Evolutionary conservation across 208 protist species (phyloP), one percentile per base, ranked within the genome.

Genomic region (Trypanosoma rangeli): DNA sequence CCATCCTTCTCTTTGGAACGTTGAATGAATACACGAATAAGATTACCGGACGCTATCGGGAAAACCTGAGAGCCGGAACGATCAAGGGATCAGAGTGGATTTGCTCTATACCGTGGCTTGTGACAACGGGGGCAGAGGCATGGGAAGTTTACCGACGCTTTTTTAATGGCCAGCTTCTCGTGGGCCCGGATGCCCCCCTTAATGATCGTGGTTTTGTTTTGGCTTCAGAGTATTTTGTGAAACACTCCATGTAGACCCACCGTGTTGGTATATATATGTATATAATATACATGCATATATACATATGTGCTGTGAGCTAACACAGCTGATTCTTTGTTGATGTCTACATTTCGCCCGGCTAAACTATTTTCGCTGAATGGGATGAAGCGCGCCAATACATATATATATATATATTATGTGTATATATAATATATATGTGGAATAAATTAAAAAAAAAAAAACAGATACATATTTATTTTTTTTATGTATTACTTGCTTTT

Each of bases 31-130:
- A 82, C 78, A 75, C 65, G 12, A 73, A 64, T 44, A 97, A 97
- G 80, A 84, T 97, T 22, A 87, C 87, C 9, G 70, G 70, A 37
- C 80, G 92, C 46, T 97, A 80, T 75, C 81, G 74, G 29, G 82
- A 80, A 35, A 97, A 97, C 71, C 72, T 87, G 54, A 59, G 67
- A 55, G 86, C 64, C 56, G 90, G 94, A 39, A 95, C 90, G 31
- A 95, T 97, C 66, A 94, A 90, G 42, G 94, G 94, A 2, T 95
- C 89, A 10, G 94, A 97, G 75, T 97, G 94, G 94, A 89, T 97
- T 26, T 94, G 68, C n/a, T 97, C 87, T 24, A 74, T 94, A 48
- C 90, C 87, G 74, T 97, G 92, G 92, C 80, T 95, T 22, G 92
- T 97, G 0, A 68, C 75, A 24, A 90, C 85, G 29, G 94, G 89